Evolutionary conservation across 2,329 filamentous ascomycete species (phyloP).

Genomic region (Calonectria pteridis): DNA sequence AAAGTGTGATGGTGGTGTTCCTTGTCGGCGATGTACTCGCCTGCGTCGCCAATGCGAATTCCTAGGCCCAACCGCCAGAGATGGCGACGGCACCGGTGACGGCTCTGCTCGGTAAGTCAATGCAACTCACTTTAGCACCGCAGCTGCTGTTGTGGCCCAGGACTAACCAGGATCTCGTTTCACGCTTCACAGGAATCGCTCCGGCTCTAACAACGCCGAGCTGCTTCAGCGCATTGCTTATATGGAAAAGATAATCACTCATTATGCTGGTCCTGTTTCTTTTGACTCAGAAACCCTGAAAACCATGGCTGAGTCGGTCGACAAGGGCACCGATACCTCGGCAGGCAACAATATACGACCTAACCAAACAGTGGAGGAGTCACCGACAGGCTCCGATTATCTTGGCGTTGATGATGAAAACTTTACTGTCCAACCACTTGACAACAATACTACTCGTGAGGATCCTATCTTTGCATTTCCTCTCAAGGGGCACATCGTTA

Average conservation of each 20-base stretch:
- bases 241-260: slow-evolving; percentile 62
- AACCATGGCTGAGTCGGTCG: slow-evolving; percentile 57
- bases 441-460: slow-evolving; percentile 57
- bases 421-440: slow-evolving; percentile 56
- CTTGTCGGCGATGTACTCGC: slow-evolving; percentile 64
- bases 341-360: slow-evolving; percentile 33
- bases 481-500: slow-evolving; percentile 22
- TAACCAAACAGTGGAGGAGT: slow-evolving; percentile 34
- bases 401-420: slow-evolving; percentile 52
- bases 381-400: slow-evolving; percentile 42
- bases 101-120: slow-evolving; percentile 35
- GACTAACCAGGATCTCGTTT: slow-evolving; percentile 27
- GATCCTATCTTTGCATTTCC: neutral
- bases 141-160: neutral
- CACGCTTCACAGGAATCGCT: slow-evolving; percentile 35
- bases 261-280: slow-evolving; percentile 58
- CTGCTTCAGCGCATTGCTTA: slow-evolving; percentile 44
- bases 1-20: slow-evolving; percentile 68
- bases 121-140: neutral
- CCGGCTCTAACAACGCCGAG: slow-evolving; percentile 39
- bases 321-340: slow-evolving; percentile 43
- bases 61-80: slow-evolving; percentile 49
- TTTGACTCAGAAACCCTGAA: slow-evolving; percentile 50
- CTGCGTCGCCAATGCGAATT: slow-evolving; percentile 65
- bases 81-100: slow-evolving; percentile 44